Conservation (phyloP, 305 asterid genomes). For the Fraxinus ornus region DNA sequence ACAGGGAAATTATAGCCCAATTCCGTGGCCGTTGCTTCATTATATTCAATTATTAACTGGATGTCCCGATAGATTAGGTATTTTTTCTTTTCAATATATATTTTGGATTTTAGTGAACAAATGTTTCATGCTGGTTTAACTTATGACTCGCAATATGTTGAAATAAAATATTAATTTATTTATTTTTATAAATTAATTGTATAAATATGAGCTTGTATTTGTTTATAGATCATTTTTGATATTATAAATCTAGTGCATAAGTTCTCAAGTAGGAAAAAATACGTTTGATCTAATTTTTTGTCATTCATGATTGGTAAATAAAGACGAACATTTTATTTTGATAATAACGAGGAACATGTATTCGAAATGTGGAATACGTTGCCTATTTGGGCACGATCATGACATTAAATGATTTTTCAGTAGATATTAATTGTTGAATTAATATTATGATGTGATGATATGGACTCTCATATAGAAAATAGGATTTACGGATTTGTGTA, state of each 20-base stretch:
- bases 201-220: neutral
- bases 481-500: no score
- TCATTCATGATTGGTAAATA: neutral
- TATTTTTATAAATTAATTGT: neutral
- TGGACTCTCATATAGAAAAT: no score
- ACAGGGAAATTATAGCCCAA: conserved; percentile 19
- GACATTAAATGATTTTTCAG: no score
- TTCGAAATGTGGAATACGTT: no score
- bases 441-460: no score
- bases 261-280: no score
- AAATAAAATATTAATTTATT: no score
- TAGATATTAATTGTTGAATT: no score
- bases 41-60: neutral
- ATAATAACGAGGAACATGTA: no score
- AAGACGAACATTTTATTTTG: neutral
- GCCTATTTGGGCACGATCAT: no score
- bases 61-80: neutral
- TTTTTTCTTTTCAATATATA: no score
- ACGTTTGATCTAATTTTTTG: neutral
- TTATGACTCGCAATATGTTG: neutral
- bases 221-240: neutral
- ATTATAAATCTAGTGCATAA: neutral
- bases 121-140: neutral
- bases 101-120: neutral
- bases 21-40: conserved; percentile 26